Evolutionary conservation across 768 basidiomycete genomes (phyloP), one percentile per base, ranked within the genome.

Genomic region (Panus rudis): DNA sequence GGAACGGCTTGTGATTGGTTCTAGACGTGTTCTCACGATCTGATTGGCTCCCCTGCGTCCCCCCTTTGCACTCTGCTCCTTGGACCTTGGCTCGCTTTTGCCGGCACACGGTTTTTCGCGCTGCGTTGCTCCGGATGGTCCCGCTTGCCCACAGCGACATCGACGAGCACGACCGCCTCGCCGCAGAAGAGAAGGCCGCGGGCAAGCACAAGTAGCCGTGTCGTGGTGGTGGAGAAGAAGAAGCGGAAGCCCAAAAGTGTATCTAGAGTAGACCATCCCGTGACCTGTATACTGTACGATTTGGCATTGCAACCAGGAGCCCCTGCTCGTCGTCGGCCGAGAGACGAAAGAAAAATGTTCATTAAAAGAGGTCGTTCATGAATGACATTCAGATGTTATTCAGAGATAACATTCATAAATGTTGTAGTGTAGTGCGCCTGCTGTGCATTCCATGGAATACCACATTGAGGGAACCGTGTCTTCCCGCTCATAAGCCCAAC

Each of bases 91-190:
- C 32, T n/a, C n/a, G n/a, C n/a, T n/a, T n/a, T n/a, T n/a, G n/a
- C n/a, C 31, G 16, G 17, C 16, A 16, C 14, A 34, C 27, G 26
- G 17, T 42, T 37, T 39, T 44, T 19, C 45, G 34, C 39, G 42
- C 12, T 20, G 21, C 26, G 24, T 31, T 28, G 41, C 46, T 39
- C 35, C 45, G 39, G 37, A 16, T 44, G 26, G 41, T 43, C 23
- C 42, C 5, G 22, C 41, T 30, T 39, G n/a, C n/a, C 23, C 23
- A 24, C 57, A 88, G 85, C 45, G 72, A 85, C 53, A 88, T 89
- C 51, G 84, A 84, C 46, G 79, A 79, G 50, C 85, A 89, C 53
- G 83, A 89, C 58, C 67, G 69, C 21, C 69, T 78, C 16, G 82
- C 83, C 13, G 63, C 63, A 4, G 46, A 60, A 37, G 74, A 78